These are phyloP conservation scores for Pythium utonaiense DNA, from an alignment of 352 stramenopile genomes.

Conservation along the genomic window DNA sequence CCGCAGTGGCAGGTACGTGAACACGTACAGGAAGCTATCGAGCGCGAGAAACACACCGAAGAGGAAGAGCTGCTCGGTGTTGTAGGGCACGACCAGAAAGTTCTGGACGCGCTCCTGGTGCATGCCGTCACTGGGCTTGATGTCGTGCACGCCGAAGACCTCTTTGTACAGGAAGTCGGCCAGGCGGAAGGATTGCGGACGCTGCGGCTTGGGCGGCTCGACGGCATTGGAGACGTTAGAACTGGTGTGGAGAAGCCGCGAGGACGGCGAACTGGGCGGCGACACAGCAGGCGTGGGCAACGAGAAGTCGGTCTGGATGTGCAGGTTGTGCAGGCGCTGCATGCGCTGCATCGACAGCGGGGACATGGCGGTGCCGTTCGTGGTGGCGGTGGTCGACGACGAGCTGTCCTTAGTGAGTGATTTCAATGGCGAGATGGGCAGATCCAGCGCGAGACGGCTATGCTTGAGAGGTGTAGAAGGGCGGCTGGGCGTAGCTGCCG, in stretches of 20 bases:
- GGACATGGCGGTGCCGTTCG: conserved; percentile 16
- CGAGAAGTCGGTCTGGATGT: conserved; percentile 31
- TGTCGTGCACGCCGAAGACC: conserved; percentile 80
- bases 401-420: conserved; percentile 6
- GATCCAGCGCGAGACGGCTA: conserved; percentile 19
- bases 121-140: conserved; percentile 66
- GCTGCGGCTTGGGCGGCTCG: neutral
- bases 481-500: conserved; percentile 3
- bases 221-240: conserved; percentile 23
- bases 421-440: conserved; percentile 18
- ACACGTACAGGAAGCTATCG: conserved; percentile 97
- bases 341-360: conserved; percentile 32
- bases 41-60: conserved; percentile 95
- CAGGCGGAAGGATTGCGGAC: conserved; percentile 41
- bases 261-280: neutral
- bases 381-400: too few relatives aligned
- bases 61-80: conserved; percentile 84
- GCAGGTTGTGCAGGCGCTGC: conserved; percentile 32
- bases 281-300: neutral
- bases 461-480: conserved; percentile 13
- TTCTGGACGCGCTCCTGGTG: conserved; percentile 81
- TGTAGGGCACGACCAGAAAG: conserved; percentile 71
- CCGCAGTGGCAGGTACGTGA: conserved; percentile 94
- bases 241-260: conserved; percentile 6
- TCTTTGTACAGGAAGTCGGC: conserved; percentile 85